phyloP scores from a whole-genome alignment of 2,329 filamentous ascomycete genomes.

The Aphanoascus verrucosus region DNA sequence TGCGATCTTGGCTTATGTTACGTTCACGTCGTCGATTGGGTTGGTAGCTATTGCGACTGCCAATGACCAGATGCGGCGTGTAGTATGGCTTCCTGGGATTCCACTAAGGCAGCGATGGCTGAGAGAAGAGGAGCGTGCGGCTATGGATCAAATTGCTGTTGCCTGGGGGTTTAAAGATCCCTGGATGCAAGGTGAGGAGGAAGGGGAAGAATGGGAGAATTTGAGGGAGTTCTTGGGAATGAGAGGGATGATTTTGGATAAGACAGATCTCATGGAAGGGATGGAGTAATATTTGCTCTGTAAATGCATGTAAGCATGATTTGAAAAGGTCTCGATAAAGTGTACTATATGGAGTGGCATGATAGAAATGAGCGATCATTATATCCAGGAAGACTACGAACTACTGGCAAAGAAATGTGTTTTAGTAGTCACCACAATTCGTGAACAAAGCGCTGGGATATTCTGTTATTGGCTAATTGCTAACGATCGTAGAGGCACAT shows the following conservation, averaged over 20 bases:
- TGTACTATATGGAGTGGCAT: neutral
- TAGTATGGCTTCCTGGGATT: conserved; percentile 78
- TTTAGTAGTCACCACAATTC: neutral
- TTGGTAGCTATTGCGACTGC: conserved; percentile 72
- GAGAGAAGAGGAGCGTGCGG: conserved; percentile 78
- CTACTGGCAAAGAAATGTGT: neutral
- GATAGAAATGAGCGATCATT: neutral
- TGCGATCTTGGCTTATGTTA: conserved; percentile 72
- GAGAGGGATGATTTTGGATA: conserved; percentile 82
- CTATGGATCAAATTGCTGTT: conserved; percentile 72
- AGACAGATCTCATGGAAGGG: conserved; percentile 80
- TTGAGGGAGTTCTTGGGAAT: conserved; percentile 72
- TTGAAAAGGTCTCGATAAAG: neutral
- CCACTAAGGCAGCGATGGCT: conserved; percentile 74
- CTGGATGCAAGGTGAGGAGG: conserved; percentile 75
- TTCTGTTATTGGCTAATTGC: conserved; percentile 5
- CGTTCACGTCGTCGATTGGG: conserved; percentile 70
- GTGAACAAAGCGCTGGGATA: neutral
- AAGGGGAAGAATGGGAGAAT: conserved; percentile 78
- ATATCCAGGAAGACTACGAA: neutral
- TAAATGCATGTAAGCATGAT: neutral
- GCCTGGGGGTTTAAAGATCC: conserved; percentile 85
- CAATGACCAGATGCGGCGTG: conserved; percentile 90
- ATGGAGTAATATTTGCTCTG: conserved; percentile 50
- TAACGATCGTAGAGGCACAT: conserved; percentile 4